Conservation (phyloP, 164 flowering plant species). For the Aristolochia contorta region DNA sequence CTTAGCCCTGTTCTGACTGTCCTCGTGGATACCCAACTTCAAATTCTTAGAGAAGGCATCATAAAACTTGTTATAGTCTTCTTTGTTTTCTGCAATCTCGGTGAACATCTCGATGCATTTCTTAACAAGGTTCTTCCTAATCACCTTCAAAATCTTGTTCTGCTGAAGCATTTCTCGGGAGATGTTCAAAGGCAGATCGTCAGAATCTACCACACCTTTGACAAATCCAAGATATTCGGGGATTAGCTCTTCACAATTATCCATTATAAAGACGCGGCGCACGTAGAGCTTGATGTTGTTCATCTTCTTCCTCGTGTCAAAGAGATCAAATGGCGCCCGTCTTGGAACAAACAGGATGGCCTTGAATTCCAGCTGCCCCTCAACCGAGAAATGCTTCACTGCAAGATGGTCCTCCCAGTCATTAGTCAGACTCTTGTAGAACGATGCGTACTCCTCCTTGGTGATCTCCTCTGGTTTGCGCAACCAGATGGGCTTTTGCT, state of each 20-base stretch:
- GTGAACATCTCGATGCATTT: constrained; percentile 65
- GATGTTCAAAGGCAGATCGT: constrained; percentile 56
- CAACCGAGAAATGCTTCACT: constrained; percentile 54
- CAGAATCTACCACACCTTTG: constrained; percentile 57
- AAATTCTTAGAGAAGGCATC: constrained; percentile 55
- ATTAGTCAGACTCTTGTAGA: constrained; percentile 63
- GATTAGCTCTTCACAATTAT: constrained; percentile 56
- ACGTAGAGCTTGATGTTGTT: constrained; percentile 66
- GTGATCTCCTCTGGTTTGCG: constrained; percentile 54
- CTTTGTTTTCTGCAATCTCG: constrained; percentile 59
- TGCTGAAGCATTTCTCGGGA: constrained; percentile 58
- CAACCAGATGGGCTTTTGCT: constrained; percentile 55
- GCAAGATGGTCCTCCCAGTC: constrained; percentile 61
- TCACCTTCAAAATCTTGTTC: constrained; percentile 62
- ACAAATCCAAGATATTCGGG: constrained; percentile 51
- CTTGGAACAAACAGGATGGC: constrained; percentile 52
- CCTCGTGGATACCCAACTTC: constrained; percentile 61
- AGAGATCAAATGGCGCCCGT: constrained; percentile 57
- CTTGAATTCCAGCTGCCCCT: constrained; percentile 59
- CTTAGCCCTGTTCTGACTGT: constrained; percentile 49
- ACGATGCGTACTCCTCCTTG: constrained; percentile 56
- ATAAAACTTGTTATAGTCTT: constrained; percentile 52
- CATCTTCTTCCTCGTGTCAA: constrained; percentile 51
- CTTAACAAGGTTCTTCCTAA: constrained; percentile 63
- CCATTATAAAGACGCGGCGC: constrained; percentile 51